A percentile compares a stretch with the other conserved stretches of the same genome.
phyloP scores from a whole-genome alignment of 129 eudicot genomes.

The Artemisia annua region DNA sequence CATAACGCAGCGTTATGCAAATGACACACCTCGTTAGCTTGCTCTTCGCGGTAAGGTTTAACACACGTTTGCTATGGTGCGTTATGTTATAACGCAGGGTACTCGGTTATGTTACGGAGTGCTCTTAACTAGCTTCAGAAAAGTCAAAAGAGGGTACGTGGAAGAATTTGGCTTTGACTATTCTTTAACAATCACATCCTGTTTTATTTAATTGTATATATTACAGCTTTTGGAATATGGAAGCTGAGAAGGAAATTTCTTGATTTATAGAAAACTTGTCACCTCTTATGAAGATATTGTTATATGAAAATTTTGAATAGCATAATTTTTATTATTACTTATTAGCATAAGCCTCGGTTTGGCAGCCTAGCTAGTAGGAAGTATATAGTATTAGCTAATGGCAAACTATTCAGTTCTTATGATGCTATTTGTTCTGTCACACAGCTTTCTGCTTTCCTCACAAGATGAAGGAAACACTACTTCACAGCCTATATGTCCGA shows the following conservation, averaged over 20 bases:
- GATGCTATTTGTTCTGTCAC: slow-evolving; percentile 7
- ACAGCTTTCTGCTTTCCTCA: slow-evolving; percentile 2
- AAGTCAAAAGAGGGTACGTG: too few relatives aligned
- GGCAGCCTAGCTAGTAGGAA: neutral
- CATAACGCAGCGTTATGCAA: too few relatives aligned
- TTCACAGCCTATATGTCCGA: slow-evolving; percentile 25
- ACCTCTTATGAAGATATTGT: neutral
- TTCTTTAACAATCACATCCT: too few relatives aligned
- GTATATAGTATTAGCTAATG: neutral
- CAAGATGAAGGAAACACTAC: slow-evolving; percentile 16
- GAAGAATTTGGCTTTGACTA: too few relatives aligned
- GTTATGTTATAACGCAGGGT: too few relatives aligned
- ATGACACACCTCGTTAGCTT: too few relatives aligned
- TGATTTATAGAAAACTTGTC: neutral
- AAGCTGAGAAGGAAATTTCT: slow-evolving; percentile 1
- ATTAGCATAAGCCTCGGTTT: neutral
- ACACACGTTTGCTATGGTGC: too few relatives aligned
- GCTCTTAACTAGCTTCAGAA: too few relatives aligned
- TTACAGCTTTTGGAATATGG: neutral
- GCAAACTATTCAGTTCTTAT: neutral
- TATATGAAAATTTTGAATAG: neutral
- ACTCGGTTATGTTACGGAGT: too few relatives aligned
- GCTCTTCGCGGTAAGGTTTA: too few relatives aligned
- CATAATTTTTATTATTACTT: neutral
- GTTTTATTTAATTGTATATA: too few relatives aligned